Conservation (phyloP, 345 rosid species). For the Tarenaya hassleriana region DNA sequence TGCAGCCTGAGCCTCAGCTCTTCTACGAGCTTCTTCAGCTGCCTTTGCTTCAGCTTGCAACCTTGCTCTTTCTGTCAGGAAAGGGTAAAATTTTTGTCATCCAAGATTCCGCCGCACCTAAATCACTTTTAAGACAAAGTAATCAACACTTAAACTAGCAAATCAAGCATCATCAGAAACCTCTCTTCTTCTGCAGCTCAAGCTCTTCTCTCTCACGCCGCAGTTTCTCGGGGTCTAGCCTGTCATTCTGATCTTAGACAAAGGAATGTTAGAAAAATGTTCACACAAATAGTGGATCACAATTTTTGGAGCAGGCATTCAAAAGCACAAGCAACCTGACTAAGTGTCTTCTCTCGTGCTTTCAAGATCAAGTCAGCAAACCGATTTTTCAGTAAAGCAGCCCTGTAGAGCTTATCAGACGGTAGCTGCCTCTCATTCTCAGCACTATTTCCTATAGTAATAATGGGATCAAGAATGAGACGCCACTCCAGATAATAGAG, state of each 20-base stretch:
- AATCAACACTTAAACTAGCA: constrained; percentile 1
- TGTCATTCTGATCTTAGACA: constrained; percentile 42
- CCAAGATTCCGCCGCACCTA: not conserved
- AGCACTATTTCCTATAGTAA: constrained; percentile 69
- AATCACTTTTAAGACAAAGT: constrained; percentile 3
- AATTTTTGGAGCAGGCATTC: too few relatives aligned
- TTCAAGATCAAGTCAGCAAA: constrained; percentile 82
- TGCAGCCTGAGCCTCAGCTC: constrained; percentile 69
- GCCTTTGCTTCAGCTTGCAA: constrained; percentile 82
- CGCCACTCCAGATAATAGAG: constrained; percentile 44
- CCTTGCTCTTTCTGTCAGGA: constrained; percentile 59
- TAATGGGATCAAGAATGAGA: constrained; percentile 49
- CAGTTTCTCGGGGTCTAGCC: constrained; percentile 64
- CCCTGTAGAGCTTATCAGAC: constrained; percentile 80
- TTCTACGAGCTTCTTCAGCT: constrained; percentile 72
- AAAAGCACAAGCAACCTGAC: constrained; percentile 44
- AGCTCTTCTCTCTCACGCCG: constrained; percentile 68
- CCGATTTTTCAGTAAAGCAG: constrained; percentile 70
- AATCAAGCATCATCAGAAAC: constrained; percentile 32
- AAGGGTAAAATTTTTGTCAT: not conserved
- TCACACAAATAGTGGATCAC: too few relatives aligned
- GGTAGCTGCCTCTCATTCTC: constrained; percentile 83
- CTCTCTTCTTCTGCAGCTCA: constrained; percentile 69
- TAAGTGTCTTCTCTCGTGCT: constrained; percentile 73
- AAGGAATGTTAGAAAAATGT: too few relatives aligned